Base-by-base conservation (phyloP, 805 yeast species). In the Suhomyces kilbournensis region DNA sequence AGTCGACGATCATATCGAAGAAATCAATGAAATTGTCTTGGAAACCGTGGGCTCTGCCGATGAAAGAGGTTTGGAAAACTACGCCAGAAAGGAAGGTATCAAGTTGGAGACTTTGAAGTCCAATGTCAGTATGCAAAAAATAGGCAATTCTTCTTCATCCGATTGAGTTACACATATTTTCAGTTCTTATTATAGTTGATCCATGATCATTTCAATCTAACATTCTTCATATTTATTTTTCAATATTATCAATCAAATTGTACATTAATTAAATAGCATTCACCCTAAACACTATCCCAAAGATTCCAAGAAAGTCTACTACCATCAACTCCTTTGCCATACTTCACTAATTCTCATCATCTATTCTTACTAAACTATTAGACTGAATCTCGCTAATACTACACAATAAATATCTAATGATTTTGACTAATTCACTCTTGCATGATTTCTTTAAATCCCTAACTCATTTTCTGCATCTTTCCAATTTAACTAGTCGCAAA, bases 1-100 rank as follows among this genome's bases (percentile, higher is more conserved):
- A 59, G 82, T 83, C 38, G 56, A 60, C 23, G 84, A 80, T 60
- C 81, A 76, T 22, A 58, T 67, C 32, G 83, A 79, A 62, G 77
- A 68, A 47, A 73, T 72, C 47, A 75, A 77, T 53, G 82, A 79
- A 59, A 66, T 71, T 42, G 74, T 73, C n/a, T 64, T 73, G 54
- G 77, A 73, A 53, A 65, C 71, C 34, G 74, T 72, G 12, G 77
- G 77, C 8, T 70, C 75, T 12, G 74, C 75, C 19, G 75, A 71
- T 52, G 70, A 73, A 56, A 56, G 60, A 44, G 76, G 70, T 7
- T 57, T 67, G 59, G 71, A 68, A 15, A 56, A 52, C 7, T 71
- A 67, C 50, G 68, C 68, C 17, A 56, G 59, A 26, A 71, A 71
- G 57, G 75, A 70, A 56, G 64, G 66, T 10, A 54, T 56, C 46